Conservation (phyloP, 495 filamentous ascomycete species). For the Rhypophila decipiens region DNA sequence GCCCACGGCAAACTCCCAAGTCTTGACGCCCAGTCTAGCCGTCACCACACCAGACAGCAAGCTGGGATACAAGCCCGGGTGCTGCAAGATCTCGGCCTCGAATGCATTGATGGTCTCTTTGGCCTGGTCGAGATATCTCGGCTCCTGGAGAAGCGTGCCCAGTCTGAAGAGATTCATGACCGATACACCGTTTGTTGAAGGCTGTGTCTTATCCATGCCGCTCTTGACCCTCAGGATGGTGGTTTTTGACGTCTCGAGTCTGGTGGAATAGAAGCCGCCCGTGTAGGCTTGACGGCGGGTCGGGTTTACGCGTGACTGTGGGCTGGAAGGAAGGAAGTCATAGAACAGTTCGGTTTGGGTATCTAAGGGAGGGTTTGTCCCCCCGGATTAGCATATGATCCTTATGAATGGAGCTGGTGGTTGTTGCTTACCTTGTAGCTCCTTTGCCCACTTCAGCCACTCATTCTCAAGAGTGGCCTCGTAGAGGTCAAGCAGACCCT, state of each 20-base stretch:
- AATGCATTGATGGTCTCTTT: constrained; percentile 75
- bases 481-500: constrained; percentile 81
- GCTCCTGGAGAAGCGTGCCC: constrained; percentile 60
- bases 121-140: constrained; percentile 56
- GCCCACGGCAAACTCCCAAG: neutral
- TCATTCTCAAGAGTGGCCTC: constrained; percentile 76
- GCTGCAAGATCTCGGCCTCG: constrained; percentile 82
- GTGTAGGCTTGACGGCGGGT: constrained; percentile 38
- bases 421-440: constrained; percentile 59
- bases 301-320: constrained; percentile 14
- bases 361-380: constrained; percentile 45
- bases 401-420: constrained; percentile 27
- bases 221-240: constrained; percentile 86
- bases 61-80: constrained; percentile 81
- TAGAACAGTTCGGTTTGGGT: constrained; percentile 65
- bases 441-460: constrained; percentile 78
- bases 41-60: constrained; percentile 71
- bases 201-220: constrained; percentile 85
- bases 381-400: neutral
- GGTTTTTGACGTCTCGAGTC: constrained; percentile 53
- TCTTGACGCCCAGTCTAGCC: constrained; percentile 45
- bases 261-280: constrained; percentile 86
- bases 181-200: constrained; percentile 79
- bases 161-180: constrained; percentile 81
- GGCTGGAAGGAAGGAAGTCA: constrained; percentile 32